Base-by-base conservation (phyloP, 257 asterid species). In the Rhazya stricta region DNA sequence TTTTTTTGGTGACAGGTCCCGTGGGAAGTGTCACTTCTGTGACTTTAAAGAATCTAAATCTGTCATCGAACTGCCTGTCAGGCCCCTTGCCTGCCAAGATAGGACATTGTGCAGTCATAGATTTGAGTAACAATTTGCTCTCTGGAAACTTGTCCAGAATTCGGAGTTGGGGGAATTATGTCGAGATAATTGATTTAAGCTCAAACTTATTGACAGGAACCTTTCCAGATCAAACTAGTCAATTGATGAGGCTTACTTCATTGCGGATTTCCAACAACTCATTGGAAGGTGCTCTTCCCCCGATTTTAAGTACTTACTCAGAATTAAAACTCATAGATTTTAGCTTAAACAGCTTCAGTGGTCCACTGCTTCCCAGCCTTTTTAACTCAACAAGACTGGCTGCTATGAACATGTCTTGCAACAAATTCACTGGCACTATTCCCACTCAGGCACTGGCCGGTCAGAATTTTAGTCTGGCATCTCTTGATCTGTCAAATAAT, bases 141-240 rank as follows among this genome's bases (percentile, higher is more conserved):
- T 78, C 89, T 1, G 97, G 97, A 58, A 86, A 85, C 84, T 70
- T 89, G 32, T 90, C 97, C 67, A 86, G 87, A 79, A 83, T 84
- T 73, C 90, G 83, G 80, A 71, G 86, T 29, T 92, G 97, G 97
- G 97, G 97, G 72, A 89, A 92, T 69, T 89, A 90, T 73, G 76
- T 86, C 6, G 97, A 90, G 79, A 78, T 83, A 19, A 79, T 90
- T 77, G 92, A 85, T 25, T 83, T 92, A 68, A 92, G 92, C 89
- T 89, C 97, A 43, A 92, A 92, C 51, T 54, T 76, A n/a, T 76
- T 92, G 65, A 83, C 79, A 0, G 96, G 97, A 42, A 34, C 81
- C 69, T 82, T 90, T 19, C 89, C 90, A 3, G 76, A 77, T 71
- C 88, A 85, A 80, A 89, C 96, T 34, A 81, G 94, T 74, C 92